Percentiles rank a stretch among this genome's conserved stretches.
Conservation (phyloP, 208 protist species). For the Acanthamoeba triangularis region DNA sequence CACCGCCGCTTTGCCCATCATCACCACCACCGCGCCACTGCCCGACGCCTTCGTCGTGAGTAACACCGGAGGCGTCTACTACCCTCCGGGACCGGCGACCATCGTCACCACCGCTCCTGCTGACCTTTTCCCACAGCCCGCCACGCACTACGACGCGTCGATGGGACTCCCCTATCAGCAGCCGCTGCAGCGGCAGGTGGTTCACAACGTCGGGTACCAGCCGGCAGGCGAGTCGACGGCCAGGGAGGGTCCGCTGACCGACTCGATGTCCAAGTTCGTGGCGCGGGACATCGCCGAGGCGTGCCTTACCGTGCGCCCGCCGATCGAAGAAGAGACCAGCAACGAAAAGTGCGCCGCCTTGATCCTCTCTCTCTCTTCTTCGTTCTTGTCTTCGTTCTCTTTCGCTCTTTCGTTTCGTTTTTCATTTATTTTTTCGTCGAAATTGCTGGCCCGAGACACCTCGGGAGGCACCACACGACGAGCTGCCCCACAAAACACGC, state of each 20-base stretch:
- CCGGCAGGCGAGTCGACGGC: neutral
- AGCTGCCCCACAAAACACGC: too few species aligned
- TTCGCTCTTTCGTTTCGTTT: neutral
- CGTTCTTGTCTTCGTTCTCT: neutral
- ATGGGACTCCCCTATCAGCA: too few species aligned
- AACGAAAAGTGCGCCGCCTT: neutral
- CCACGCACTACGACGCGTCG: too few species aligned
- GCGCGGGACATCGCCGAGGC: neutral
- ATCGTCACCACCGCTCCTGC: too few species aligned
- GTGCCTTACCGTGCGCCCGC: neutral
- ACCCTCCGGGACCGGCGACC: neutral
- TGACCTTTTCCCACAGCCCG: too few species aligned
- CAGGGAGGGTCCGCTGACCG: neutral
- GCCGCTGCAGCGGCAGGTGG: too few species aligned
- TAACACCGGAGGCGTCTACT: too few species aligned
- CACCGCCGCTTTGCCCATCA: neutral
- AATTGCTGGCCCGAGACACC: neutral
- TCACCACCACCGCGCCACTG: neutral
- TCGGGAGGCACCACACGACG: too few species aligned
- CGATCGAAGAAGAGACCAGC: neutral
- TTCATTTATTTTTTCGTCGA: neutral
- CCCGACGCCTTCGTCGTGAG: neutral
- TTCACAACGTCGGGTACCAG: too few species aligned
- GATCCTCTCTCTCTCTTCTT: neutral
- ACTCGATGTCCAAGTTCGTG: neutral